phyloP scores from a whole-genome alignment of 1,139 yeast genomes.

The Yamadazyma spencermartinsiae region DNA sequence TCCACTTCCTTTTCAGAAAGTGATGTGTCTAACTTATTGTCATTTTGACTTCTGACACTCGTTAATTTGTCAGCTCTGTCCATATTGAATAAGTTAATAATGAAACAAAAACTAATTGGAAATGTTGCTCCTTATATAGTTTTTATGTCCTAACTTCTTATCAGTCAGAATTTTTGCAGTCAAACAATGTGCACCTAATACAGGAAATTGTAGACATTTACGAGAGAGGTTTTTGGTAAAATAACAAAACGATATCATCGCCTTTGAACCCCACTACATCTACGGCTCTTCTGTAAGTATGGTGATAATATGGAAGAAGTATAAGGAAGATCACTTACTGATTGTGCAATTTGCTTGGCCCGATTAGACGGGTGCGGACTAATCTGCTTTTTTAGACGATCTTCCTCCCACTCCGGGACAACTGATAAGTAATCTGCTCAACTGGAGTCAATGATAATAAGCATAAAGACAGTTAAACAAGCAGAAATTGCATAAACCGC shows the following conservation, averaged over 20 bases:
- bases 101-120: background rate
- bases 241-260: background rate
- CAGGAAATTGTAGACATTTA: background rate
- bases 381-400: too few species aligned
- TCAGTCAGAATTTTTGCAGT: background rate
- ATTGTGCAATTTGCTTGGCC: too few species aligned
- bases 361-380: too few species aligned
- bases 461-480: too few species aligned
- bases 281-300: too few species aligned
- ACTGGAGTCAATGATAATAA: too few species aligned
- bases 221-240: background rate
- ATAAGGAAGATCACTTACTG: too few species aligned
- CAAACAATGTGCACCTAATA: background rate
- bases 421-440: too few species aligned
- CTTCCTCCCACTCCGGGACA: too few species aligned
- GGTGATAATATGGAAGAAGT: too few species aligned
- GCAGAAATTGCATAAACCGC: too few species aligned
- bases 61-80: constrained; percentile 13
- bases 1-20: constrained; percentile 12
- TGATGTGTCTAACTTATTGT: constrained; percentile 8
- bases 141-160: too few species aligned
- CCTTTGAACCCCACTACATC: background rate
- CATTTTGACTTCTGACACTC: constrained; percentile 10
- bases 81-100: constrained; percentile 23
- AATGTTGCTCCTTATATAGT: background rate